Base-by-base conservation (phyloP, 2,329 filamentous ascomycete species). In the Cytospora leucostoma region DNA sequence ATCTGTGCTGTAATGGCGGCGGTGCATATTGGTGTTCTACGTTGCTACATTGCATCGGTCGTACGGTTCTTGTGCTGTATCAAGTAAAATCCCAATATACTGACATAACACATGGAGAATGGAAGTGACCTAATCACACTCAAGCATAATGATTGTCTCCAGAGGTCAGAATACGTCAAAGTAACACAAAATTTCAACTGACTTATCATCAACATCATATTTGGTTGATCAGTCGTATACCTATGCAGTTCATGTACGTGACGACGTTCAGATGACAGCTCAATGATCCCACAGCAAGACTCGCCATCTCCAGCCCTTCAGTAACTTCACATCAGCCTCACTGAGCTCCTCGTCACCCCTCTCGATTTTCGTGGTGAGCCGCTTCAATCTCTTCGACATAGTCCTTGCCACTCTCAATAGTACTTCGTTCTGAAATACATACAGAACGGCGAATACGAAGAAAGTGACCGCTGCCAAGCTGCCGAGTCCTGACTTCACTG, bases 381-480 rank as follows among this genome's bases (percentile, higher is more conserved):
- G 76, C 73, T 79, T 82, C 55, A 86, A 69, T 34, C 83, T 74
- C 71, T 80, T 82, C 35, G 77, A 75, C 19, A 84, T 72, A 4
- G 83, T 85, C 69, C 76, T 77, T 12, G 82, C 82, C 4, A 85
- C 82, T 5, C 83, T 79, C 54, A 86, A 70, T 59, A 81, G 77
- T 21, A 87, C 83, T 71, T 87, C 84, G 70, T 84, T 85, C 68
- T 81, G 79, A 66, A 87, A 87, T 13, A 86, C 79, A 70, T 84
- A 86, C 47, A 86, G 73, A 21, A 84, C 80, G 2, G 82, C 80
- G 66, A 86, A 81, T 3, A 86, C 82, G 37, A 86, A 80, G 66
- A 84, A 80, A 10, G 80, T 80, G 11, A 85, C 66, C 40, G 79
- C 79, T 1, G 83, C 82, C 33, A 84, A 70, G 2, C 77, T 71